Evolutionary conservation across 106 monocot genomes (phyloP).

Genomic region (Platanthera zijinensis): DNA sequence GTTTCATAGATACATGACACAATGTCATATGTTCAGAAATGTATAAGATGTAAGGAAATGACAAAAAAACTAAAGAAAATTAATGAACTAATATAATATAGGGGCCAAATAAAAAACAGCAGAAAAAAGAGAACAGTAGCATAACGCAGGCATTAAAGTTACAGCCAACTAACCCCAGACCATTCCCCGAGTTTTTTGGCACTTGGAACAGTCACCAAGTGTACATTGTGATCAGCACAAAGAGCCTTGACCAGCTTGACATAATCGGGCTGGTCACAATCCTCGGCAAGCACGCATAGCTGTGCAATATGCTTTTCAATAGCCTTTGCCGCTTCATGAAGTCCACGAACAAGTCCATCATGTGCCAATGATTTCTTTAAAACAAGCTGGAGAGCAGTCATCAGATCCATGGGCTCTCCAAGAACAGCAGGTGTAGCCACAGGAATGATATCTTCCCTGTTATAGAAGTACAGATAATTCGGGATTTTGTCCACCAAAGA

Average conservation of each 20-base stretch:
- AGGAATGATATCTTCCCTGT: conserved; percentile 36
- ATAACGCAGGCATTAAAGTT: too few species aligned
- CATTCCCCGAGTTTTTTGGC: conserved; percentile 8
- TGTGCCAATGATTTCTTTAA: conserved; percentile 56
- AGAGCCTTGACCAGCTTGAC: conserved; percentile 16
- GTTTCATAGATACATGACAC: too few species aligned
- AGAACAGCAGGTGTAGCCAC: conserved; percentile 28
- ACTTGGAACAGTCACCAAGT: conserved; percentile 13
- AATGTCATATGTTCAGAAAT: too few species aligned
- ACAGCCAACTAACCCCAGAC: conserved; percentile 46
- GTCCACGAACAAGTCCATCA: conserved; percentile 57
- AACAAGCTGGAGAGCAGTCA: conserved; percentile 66
- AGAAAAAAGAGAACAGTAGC: too few species aligned
- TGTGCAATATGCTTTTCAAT: conserved; percentile 67
- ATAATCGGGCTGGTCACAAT: conserved; percentile 81
- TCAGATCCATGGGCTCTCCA: conserved; percentile 73
- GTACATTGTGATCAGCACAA: conserved; percentile 15
- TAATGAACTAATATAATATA: too few species aligned
- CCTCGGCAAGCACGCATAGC: conserved; percentile 72
- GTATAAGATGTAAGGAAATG: too few species aligned
- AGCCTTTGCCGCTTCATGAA: conserved; percentile 57
- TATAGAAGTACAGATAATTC: neutral
- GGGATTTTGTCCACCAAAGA: too few species aligned
- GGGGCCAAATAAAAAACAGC: too few species aligned
- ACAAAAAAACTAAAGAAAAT: too few species aligned